Base-by-base conservation (phyloP, 257 asterid genomes). In the Eucommia ulmoides region DNA sequence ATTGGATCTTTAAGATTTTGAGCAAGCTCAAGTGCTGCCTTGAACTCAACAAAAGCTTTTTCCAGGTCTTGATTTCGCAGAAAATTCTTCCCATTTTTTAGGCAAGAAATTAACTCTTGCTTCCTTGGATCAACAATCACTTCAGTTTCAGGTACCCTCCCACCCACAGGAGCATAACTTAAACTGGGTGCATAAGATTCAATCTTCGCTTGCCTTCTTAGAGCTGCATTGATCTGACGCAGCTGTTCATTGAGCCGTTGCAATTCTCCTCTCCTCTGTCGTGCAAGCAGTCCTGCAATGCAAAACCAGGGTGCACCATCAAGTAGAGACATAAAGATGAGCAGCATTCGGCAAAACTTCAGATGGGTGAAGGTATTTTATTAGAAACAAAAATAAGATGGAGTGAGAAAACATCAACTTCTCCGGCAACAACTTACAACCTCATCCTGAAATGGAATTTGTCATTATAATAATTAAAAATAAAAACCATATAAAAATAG, bases 181-280 rank as follows among this genome's bases (percentile, higher is more conserved):
- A 91, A 74, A 79, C 62, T 69, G 58, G 99, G 99, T 6, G 97
- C 97, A 63, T 91, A 91, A 3, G 99, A 91, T 70, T 91, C 96
- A 26, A 91, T 86, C 68, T 83, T 86, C 51, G 96, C 99, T 72
- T 91, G 99, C 74, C 99, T 70, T 70, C 93, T 79, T 48, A 91
- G 55, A 56, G 99, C 94, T 8, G 94, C 45, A 63, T 91, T 91
- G 61, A 91, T 91, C 68, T 86, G 97, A 38, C 97, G 89, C 48
- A 91, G 80, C 80, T 86, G 99, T 56, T 91, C 99, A 49, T 91
- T 91, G 53, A 91, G 69, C 51, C 84, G 76, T 70, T 68, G 66
- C 67, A 91, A 61, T 67, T 91, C 99, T 54, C 79, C 95, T 74
- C 58, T 83, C 69, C 99, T 76, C 66, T 86, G 93, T 41, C 99